A percentile compares a stretch with the other conserved stretches of the same genome.
These are phyloP conservation scores for Trichoderma lentiforme DNA, from an alignment of 2,329 filamentous ascomycete genomes.

Conservation along the genomic window DNA sequence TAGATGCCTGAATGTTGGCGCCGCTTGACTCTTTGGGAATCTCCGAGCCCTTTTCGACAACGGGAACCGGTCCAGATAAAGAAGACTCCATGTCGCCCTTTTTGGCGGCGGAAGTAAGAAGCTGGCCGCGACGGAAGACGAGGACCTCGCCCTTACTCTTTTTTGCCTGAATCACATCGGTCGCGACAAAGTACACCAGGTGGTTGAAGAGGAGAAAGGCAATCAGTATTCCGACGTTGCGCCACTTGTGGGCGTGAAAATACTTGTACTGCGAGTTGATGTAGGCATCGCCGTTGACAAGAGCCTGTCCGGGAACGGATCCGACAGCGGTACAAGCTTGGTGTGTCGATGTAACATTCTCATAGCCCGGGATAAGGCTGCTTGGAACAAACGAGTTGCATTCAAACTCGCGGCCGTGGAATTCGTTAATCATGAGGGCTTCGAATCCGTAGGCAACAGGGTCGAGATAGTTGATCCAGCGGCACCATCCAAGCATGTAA, in stretches of 20 bases:
- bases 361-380: constrained; percentile 27
- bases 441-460: constrained; percentile 67
- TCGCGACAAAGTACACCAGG: constrained; percentile 46
- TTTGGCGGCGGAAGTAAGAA: background rate
- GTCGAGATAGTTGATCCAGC: constrained; percentile 67
- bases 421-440: constrained; percentile 65
- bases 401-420: constrained; percentile 35
- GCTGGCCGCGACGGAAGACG: constrained; percentile 40
- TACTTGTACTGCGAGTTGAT: constrained; percentile 48
- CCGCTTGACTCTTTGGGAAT: background rate
- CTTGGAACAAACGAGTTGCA: constrained; percentile 25
- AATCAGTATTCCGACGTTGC: constrained; percentile 56
- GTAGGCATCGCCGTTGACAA: constrained; percentile 33
- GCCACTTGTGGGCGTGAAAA: constrained; percentile 47
- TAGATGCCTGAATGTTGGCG: constrained; percentile 4
- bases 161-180: constrained; percentile 46
- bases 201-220: constrained; percentile 49
- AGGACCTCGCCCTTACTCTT: constrained; percentile 61
- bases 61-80: background rate
- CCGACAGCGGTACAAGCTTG: constrained; percentile 39
- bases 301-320: constrained; percentile 40
- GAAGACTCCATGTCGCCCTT: background rate
- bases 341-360: constrained; percentile 15
- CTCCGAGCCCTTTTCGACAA: constrained; percentile 8
- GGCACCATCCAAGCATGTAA: constrained; percentile 61